Conservation (phyloP, 2,329 filamentous ascomycete species). For the Leptosphaerulina australis region DNA sequence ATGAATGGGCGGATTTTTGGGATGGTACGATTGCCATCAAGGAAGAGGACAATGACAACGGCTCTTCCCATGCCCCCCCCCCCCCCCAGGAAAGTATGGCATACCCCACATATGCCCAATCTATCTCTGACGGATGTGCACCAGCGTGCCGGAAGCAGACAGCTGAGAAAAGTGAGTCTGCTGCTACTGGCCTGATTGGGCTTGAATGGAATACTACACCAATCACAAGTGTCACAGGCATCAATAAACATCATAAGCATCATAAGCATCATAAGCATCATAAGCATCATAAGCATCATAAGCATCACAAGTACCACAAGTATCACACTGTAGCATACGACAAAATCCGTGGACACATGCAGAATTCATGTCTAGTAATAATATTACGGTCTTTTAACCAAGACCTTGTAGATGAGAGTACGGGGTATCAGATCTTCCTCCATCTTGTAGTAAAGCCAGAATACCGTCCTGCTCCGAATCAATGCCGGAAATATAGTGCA, state of each 20-base stretch:
- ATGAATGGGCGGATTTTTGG: background rate
- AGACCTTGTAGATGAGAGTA: slow-evolving; percentile 10
- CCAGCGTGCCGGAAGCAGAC: background rate
- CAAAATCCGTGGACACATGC: no score
- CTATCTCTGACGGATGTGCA: slow-evolving; percentile 3
- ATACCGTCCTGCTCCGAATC: slow-evolving; percentile 17
- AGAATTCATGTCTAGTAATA: no score
- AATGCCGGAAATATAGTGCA: slow-evolving; percentile 16
- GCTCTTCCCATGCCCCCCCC: slow-evolving; percentile 9
- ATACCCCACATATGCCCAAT: slow-evolving; percentile 4
- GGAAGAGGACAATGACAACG: background rate
- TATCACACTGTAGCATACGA: no score
- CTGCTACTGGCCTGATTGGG: no score
- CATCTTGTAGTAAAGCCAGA: slow-evolving; percentile 18
- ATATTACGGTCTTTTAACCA: slow-evolving; percentile 5
- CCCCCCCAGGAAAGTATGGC: background rate
- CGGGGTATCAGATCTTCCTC: slow-evolving; percentile 42
- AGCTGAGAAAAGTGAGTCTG: no score
- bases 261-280: no score
- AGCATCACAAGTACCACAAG: no score
- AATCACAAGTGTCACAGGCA: background rate
- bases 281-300: no score
- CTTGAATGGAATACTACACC: background rate
- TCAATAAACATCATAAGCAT: background rate
- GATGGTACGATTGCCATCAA: slow-evolving; percentile 3